A percentile compares a stretch with the other conserved stretches of the same genome.
phyloP scores from a whole-genome alignment of 805 yeast species.

The Hemisphaericaspora nanyangensis region DNA sequence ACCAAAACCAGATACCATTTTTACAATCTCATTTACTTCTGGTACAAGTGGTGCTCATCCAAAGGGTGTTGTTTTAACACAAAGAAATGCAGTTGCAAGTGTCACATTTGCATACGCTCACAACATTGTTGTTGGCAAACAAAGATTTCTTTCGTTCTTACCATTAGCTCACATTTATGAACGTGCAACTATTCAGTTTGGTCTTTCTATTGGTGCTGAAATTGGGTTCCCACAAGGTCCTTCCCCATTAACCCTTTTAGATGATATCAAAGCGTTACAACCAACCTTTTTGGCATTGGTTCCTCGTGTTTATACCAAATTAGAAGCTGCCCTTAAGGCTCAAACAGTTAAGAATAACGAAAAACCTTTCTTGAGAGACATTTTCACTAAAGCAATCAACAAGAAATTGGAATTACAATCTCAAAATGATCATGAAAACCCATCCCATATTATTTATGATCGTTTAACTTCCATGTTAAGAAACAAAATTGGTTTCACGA shows the following conservation, averaged over 20 bases:
- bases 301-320: constrained; percentile 60
- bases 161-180: constrained; percentile 62
- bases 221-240: constrained; percentile 50
- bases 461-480: constrained; percentile 24
- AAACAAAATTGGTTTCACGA: constrained; percentile 33
- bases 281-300: constrained; percentile 56
- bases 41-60: constrained; percentile 71
- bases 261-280: constrained; percentile 51
- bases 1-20: constrained; percentile 47
- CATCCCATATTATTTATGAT: constrained; percentile 27
- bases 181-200: constrained; percentile 42
- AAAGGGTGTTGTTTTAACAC: constrained; percentile 63
- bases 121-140: constrained; percentile 21
- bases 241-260: constrained; percentile 50
- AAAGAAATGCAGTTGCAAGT: constrained; percentile 49
- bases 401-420: constrained; percentile 32
- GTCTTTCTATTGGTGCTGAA: constrained; percentile 43
- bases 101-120: constrained; percentile 31
- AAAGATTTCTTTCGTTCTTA: constrained; percentile 38
- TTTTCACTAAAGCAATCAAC: constrained; percentile 28
- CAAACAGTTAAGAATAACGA: constrained; percentile 35
- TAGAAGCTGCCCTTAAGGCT: constrained; percentile 58
- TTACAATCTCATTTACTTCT: constrained; percentile 71
- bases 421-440: constrained; percentile 37
- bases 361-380: constrained; percentile 23